Conservation (phyloP, 2,329 filamentous ascomycete genomes). For the Pseudomassariella vexata region DNA sequence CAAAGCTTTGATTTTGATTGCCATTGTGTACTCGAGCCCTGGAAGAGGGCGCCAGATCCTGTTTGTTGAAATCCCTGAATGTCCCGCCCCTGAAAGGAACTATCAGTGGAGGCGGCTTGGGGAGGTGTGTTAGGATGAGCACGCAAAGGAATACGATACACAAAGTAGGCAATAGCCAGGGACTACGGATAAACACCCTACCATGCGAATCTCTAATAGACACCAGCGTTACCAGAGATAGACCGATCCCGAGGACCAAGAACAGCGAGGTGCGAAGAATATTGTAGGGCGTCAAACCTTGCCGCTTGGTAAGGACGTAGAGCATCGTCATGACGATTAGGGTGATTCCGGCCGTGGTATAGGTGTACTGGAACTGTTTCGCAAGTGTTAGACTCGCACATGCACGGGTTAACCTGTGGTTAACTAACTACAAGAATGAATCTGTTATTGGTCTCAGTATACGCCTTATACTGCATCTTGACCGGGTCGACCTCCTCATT, state of each 20-base stretch:
- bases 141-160: conserved; percentile 18
- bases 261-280: conserved; percentile 14
- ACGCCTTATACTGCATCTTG: background rate
- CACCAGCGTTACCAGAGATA: conserved; percentile 15
- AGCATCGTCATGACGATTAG: conserved; percentile 18
- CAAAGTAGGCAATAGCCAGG: conserved; percentile 20
- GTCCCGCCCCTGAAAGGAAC: no score
- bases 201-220: conserved; percentile 7
- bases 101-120: conserved; percentile 13
- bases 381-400: background rate
- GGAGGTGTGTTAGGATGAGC: conserved; percentile 15
- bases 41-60: no score
- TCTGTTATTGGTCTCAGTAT: background rate
- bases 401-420: background rate
- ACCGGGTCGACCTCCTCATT: background rate
- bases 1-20: no score
- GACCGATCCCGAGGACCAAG: conserved; percentile 13
- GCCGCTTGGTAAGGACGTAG: conserved; percentile 10
- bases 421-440: no score
- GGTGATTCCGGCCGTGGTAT: conserved; percentile 12
- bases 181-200: conserved; percentile 10
- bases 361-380: conserved; percentile 5
- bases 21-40: no score
- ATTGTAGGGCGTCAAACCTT: conserved; percentile 17
- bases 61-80: no score